A percentile compares a stretch with the other conserved stretches of the same genome.
Evolutionary conservation across 2,329 filamentous ascomycete species (phyloP).

Genomic region (Huntiella omanensis): DNA sequence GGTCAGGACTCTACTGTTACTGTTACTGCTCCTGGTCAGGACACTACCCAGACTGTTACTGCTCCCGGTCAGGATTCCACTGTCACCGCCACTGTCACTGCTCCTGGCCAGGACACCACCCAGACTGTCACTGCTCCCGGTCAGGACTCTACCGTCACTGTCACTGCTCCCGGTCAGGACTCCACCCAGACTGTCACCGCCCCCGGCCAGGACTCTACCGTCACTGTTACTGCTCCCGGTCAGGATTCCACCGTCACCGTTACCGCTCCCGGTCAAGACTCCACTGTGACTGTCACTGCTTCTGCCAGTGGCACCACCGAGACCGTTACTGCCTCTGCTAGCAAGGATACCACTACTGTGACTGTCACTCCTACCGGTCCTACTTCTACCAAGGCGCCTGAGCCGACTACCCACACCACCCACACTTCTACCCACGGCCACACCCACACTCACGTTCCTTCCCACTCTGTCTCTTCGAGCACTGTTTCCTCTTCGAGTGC

Average conservation of each 20-base stretch:
- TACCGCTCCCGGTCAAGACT: slow-evolving; percentile 17
- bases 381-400: slow-evolving; percentile 2
- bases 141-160: slow-evolving; percentile 21
- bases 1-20: slow-evolving; percentile 7
- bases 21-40: not conserved
- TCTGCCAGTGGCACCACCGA: slow-evolving; percentile 10
- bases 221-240: slow-evolving; percentile 14
- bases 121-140: slow-evolving; percentile 13
- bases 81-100: slow-evolving; percentile 6
- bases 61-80: slow-evolving; percentile 4
- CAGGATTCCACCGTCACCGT: slow-evolving; percentile 22
- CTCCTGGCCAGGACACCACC: not conserved
- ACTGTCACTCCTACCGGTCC: slow-evolving; percentile 3
- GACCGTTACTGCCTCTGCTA: slow-evolving; percentile 7
- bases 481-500: not conserved
- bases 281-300: slow-evolving; percentile 16
- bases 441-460: not conserved
- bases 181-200: slow-evolving; percentile 14
- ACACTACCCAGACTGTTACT: not conserved
- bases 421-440: not conserved
- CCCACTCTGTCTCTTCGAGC: not conserved
- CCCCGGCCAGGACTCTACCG: slow-evolving; percentile 18
- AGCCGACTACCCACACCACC: slow-evolving; percentile 6
- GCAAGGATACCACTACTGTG: slow-evolving; percentile 15
- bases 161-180: slow-evolving; percentile 18